A percentile compares a stretch with the other conserved stretches of the same genome.
phyloP scores from a whole-genome alignment of 208 protist genomes.

The Trypanosoma vivax region DNA sequence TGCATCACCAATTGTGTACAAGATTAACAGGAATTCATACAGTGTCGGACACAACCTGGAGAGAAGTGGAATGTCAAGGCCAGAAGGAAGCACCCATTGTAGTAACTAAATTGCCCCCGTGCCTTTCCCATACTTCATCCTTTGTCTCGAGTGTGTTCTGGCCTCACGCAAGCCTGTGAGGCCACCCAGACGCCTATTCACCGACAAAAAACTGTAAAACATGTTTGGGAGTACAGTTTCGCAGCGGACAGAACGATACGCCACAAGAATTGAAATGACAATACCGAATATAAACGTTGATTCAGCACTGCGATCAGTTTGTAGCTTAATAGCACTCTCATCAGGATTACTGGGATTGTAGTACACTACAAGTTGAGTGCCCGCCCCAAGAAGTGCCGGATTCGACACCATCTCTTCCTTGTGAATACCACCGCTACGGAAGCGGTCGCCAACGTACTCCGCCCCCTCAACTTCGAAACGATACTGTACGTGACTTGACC shows the following conservation, averaged over 20 bases:
- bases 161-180: slow-evolving; percentile 69
- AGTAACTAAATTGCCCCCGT: slow-evolving; percentile 55
- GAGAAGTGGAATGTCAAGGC: no score
- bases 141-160: slow-evolving; percentile 54
- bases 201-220: slow-evolving; percentile 82
- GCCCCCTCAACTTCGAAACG: slow-evolving; percentile 65
- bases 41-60: no score
- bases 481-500: slow-evolving; percentile 79
- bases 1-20: no score
- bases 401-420: slow-evolving; percentile 81
- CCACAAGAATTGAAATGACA: slow-evolving; percentile 58
- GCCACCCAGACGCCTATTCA: slow-evolving; percentile 64
- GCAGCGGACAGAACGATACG: slow-evolving; percentile 79
- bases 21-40: no score
- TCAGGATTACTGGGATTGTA: slow-evolving; percentile 79
- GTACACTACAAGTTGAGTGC: slow-evolving; percentile 82
- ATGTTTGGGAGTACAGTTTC: slow-evolving; percentile 91
- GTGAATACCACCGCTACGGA: slow-evolving; percentile 78
- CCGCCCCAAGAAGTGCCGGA: slow-evolving; percentile 74
- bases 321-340: slow-evolving; percentile 84
- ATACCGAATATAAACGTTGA: slow-evolving; percentile 61
- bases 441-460: slow-evolving; percentile 76
- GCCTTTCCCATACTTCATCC: slow-evolving; percentile 82
- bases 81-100: no score
- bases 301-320: slow-evolving; percentile 72